A percentile compares a stretch with the other conserved stretches of the same genome.
These are phyloP conservation scores for Closterium sp. DNA, from an alignment of 139 green algal species.

Conservation along the genomic window DNA sequence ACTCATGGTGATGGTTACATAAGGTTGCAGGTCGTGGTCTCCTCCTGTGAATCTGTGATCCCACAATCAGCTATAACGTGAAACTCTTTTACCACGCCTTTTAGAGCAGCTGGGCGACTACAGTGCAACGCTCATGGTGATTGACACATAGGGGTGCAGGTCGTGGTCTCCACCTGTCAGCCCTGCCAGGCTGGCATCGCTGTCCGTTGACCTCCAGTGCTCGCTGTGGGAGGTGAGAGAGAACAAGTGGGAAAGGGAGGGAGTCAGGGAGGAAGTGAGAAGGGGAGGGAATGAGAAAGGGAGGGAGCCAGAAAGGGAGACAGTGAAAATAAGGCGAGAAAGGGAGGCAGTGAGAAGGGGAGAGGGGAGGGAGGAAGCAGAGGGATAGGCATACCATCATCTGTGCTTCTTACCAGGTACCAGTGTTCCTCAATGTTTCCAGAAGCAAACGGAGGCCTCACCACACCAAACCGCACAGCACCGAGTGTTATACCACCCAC, in stretches of 20 bases:
- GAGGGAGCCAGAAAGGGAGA: background rate
- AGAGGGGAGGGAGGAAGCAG: background rate
- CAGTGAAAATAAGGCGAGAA: background rate
- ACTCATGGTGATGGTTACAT: too few species aligned
- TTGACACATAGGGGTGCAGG: conserved; percentile 37
- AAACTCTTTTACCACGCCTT: too few species aligned
- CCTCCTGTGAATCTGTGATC: too few species aligned
- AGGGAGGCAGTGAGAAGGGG: background rate
- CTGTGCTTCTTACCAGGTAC: too few species aligned
- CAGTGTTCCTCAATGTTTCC: background rate
- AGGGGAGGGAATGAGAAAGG: background rate
- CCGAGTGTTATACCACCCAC: too few species aligned
- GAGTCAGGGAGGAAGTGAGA: background rate
- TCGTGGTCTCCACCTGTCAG: conserved; percentile 30
- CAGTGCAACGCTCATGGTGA: conserved; percentile 34
- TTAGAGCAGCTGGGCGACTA: background rate
- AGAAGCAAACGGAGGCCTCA: background rate
- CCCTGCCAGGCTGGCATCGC: conserved; percentile 41
- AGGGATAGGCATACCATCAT: background rate
- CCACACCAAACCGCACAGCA: background rate
- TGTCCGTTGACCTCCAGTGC: conserved; percentile 34
- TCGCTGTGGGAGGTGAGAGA: background rate
- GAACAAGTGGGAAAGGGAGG: too few species aligned
- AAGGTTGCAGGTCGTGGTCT: too few species aligned
- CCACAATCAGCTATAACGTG: too few species aligned